Evolutionary conservation across 2,329 filamentous ascomycete species (phyloP).

Genomic region (Diaporthe nobilis): DNA sequence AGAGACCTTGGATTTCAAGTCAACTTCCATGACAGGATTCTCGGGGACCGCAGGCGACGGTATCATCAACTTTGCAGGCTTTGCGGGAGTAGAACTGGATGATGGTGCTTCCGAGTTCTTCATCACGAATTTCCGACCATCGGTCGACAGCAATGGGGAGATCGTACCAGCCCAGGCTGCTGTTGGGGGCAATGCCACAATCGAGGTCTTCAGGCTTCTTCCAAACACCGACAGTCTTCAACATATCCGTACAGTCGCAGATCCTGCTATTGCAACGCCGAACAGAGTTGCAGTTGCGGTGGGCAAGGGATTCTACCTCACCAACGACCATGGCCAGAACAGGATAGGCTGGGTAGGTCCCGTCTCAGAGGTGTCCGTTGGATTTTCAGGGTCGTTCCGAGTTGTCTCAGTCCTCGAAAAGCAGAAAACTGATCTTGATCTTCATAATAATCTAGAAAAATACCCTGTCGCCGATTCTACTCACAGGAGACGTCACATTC

Average conservation of each 20-base stretch:
- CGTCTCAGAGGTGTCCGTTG: not conserved
- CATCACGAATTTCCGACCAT: conserved; percentile 47
- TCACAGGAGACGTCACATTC: conserved; percentile 29
- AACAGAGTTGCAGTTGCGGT: conserved; percentile 27
- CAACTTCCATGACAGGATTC: conserved; percentile 48
- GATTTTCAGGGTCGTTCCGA: not conserved
- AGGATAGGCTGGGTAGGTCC: conserved; percentile 12
- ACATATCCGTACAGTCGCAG: conserved; percentile 20
- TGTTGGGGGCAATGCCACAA: conserved; percentile 26
- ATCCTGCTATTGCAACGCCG: conserved; percentile 21
- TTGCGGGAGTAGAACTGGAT: conserved; percentile 49
- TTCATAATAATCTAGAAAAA: not conserved
- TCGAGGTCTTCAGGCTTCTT: conserved; percentile 26
- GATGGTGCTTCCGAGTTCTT: conserved; percentile 45
- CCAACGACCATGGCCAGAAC: conserved; percentile 34
- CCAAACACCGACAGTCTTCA: not conserved
- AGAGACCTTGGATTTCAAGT: conserved; percentile 48
- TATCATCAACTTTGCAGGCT: conserved; percentile 49
- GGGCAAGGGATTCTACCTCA: conserved; percentile 11
- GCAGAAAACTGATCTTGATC: not conserved
- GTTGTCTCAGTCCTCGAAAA: not conserved
- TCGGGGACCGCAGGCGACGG: conserved; percentile 51
- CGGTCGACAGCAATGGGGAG: conserved; percentile 43
- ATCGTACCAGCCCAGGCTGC: conserved; percentile 5
- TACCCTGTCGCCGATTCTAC: not conserved